Evolutionary conservation across 352 stramenopile species (phyloP).

Genomic region (Peronospora belbahrii): DNA sequence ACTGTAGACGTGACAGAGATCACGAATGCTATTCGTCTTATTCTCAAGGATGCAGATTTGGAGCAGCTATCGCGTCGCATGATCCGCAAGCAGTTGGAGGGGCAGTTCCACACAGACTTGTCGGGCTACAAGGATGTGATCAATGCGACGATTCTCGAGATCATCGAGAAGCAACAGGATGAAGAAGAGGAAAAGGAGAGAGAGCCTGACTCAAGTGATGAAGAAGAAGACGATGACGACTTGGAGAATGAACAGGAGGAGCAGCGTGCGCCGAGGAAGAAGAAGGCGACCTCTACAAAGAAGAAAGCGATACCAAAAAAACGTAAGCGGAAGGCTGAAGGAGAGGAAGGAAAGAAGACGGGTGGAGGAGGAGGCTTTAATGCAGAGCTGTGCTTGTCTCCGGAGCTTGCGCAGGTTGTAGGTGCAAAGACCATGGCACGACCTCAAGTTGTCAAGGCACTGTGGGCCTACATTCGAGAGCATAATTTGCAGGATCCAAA

Average conservation of each 20-base stretch:
- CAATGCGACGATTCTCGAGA: constrained; percentile 70
- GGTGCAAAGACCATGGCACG: constrained; percentile 79
- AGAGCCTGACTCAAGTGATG: constrained; percentile 42
- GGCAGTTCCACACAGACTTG: constrained; percentile 67
- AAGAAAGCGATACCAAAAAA: constrained; percentile 58
- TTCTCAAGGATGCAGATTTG: constrained; percentile 74
- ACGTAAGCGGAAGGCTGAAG: constrained; percentile 35
- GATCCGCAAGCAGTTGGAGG: constrained; percentile 83
- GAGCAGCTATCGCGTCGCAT: constrained; percentile 81
- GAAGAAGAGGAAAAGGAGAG: constrained; percentile 47
- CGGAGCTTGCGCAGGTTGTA: constrained; percentile 76
- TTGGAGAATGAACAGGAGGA: constrained; percentile 35
- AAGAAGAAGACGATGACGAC: constrained; percentile 34
- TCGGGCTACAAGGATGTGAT: constrained; percentile 79
- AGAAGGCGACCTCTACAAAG: constrained; percentile 27
- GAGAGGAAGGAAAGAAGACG: constrained; percentile 27
- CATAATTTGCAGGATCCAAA: constrained; percentile 92
- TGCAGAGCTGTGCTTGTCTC: constrained; percentile 62
- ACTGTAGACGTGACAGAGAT: constrained; percentile 57
- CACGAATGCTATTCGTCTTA: constrained; percentile 59
- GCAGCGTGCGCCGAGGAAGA: constrained; percentile 27
- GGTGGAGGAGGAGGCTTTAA: constrained; percentile 60
- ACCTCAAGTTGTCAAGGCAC: constrained; percentile 90
- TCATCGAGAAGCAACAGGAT: constrained; percentile 76
- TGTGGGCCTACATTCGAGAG: constrained; percentile 95